phyloP scores from a whole-genome alignment of 805 yeast species.

The Teunomyces gatunensis region DNA sequence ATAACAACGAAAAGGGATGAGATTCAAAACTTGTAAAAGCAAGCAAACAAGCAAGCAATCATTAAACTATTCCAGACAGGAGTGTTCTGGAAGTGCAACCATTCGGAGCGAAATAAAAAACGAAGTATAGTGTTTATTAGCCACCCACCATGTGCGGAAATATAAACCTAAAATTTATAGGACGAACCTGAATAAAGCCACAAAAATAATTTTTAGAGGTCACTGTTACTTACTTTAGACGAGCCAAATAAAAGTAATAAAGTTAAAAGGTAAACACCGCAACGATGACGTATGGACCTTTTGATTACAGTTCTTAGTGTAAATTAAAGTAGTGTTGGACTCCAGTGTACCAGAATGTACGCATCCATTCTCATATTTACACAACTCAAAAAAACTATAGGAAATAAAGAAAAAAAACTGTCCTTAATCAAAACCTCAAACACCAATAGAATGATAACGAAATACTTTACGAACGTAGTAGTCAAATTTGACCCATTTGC shows the following conservation, averaged over 20 bases:
- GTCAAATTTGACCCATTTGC: slow-evolving; percentile 80
- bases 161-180: no score
- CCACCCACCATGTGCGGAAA: no score
- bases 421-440: not conserved
- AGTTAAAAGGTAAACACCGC: not conserved
- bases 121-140: no score
- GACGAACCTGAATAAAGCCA: not conserved
- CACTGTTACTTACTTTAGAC: not conserved
- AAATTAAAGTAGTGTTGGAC: not conserved
- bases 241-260: no score
- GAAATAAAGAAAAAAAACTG: not conserved
- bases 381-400: not conserved
- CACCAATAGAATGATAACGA: slow-evolving; percentile 70
- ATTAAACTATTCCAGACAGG: not conserved
- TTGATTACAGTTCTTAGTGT: no score
- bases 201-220: not conserved
- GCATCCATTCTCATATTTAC: not conserved
- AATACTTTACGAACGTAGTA: slow-evolving; percentile 74
- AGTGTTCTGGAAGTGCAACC: not conserved
- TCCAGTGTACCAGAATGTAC: not conserved
- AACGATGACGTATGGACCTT: not conserved
- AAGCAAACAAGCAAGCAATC: not conserved
- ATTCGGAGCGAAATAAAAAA: not conserved
- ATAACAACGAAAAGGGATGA: no score
- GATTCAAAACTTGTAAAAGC: no score